Conservation (phyloP, 2,329 filamentous ascomycete species). For the Colletotrichum viniferum region DNA sequence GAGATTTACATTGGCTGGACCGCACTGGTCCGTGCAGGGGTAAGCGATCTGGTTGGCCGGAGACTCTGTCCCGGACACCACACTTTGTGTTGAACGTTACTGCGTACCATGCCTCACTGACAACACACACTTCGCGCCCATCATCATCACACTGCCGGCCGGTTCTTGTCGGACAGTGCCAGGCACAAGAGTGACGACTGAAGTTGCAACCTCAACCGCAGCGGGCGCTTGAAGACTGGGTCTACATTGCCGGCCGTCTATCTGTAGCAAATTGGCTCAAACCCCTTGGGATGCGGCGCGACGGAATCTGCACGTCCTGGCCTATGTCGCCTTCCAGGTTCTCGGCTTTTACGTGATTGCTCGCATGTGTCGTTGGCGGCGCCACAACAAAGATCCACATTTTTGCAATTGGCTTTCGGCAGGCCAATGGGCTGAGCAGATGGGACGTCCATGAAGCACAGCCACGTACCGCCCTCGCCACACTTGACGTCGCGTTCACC, state of each 20-base stretch:
- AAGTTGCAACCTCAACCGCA: background rate
- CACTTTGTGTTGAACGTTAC: background rate
- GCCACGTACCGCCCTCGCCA: slow-evolving; percentile 1
- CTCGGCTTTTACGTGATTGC: background rate
- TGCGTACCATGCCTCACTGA: background rate
- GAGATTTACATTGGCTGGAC: slow-evolving; percentile 5
- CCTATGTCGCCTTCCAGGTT: background rate
- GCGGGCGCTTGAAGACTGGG: background rate
- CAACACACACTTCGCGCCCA: background rate
- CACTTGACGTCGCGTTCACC: background rate
- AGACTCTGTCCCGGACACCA: slow-evolving; percentile 13
- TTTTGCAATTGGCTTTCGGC: background rate
- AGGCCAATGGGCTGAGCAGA: background rate
- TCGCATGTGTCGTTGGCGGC: background rate
- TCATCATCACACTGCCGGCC: background rate
- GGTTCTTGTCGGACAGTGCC: background rate
- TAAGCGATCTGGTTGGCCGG: slow-evolving; percentile 3
- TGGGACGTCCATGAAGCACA: background rate
- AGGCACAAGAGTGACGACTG: background rate
- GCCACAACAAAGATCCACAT: background rate
- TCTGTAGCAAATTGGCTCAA: background rate
- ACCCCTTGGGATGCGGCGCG: background rate
- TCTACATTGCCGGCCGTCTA: background rate
- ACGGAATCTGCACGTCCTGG: background rate
- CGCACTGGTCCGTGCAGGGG: background rate